Evolutionary conservation across 768 basidiomycete species (phyloP), one percentile per base, ranked within the genome.

Genomic region (Agrocybe praecox): DNA sequence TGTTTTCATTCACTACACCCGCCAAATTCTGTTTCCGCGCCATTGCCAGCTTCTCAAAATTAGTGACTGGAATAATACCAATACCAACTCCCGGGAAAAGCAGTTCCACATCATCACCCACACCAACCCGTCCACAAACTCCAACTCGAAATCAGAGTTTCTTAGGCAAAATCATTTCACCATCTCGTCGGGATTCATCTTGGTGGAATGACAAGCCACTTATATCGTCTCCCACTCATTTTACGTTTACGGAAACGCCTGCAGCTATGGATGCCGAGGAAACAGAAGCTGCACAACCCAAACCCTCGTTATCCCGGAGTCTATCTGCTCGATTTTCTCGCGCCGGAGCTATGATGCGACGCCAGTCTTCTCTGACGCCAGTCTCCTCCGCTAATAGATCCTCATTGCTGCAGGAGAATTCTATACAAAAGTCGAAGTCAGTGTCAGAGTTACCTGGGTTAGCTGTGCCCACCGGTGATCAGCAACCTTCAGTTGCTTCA

Each of bases 1-100:
- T 91, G 1, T 92, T 92, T 64, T 76, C 86, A 2, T 90, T 91
- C 68, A 87, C 88, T 4, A 89, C 85, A 1, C 89, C 89, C 2
- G 90, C 82, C 9, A 92, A 92, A 65, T 93, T 80, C 62, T 92
- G 90, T 66, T 90, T 86, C 71, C 84, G 91, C 32, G 86, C 87
- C 2, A 87, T 92, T 49, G 89, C 91, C 18, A 76, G 74, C 8
- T 93, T 93, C 68, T 79, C 75, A 60, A 88, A 84, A 63, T 76
- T 86, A 48, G 82, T 88, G 19, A 90, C 87, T 0, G 83, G 81
- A 18, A 78, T 53, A 55, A 61, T 43, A 55, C 58, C 53, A 57
- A 56, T 47, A n/a, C 58, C 22, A 33, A 22, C 43, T 53, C 52
- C 33, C 29, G 57, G 62, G 32, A 46, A 53, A 49, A 24, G n/a